A percentile compares a stretch with the other conserved stretches of the same genome.
Evolutionary conservation across 2,329 filamentous ascomycete species (phyloP).

Genomic region (Aaosphaeria pasadenensis): DNA sequence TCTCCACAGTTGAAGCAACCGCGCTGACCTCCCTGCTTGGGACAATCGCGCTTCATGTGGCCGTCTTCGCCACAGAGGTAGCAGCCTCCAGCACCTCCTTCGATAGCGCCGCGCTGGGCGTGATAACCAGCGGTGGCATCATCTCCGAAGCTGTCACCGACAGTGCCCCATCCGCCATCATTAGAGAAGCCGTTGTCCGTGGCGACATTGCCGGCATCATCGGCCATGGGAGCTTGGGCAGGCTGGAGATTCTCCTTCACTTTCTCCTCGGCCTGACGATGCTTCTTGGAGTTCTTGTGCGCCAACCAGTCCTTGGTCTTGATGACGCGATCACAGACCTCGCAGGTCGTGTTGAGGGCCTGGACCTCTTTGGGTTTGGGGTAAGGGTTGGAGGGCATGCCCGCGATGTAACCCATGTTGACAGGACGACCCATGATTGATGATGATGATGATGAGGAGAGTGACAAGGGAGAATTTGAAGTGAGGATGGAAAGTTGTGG

Average conservation of each 20-base stretch:
- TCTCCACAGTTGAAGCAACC: conserved; percentile 30
- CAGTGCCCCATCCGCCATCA: neutral
- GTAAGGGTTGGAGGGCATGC: conserved; percentile 18
- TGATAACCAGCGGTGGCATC: neutral
- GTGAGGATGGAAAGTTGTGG: too few species aligned
- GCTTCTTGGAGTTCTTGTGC: conserved; percentile 33
- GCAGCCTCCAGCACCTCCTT: conserved; percentile 9
- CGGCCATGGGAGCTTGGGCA: neutral
- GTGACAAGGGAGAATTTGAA: too few species aligned
- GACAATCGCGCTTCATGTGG: conserved; percentile 25
- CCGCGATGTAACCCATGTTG: neutral
- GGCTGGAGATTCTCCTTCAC: conserved; percentile 13
- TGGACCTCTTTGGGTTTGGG: conserved; percentile 14
- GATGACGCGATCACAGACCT: conserved; percentile 28
- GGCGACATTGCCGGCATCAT: neutral
- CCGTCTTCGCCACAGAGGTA: conserved; percentile 22
- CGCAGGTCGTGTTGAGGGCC: conserved; percentile 21
- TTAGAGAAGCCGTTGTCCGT: neutral
- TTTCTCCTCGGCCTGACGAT: conserved; percentile 13
- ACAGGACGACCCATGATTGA: neutral
- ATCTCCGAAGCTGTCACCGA: neutral
- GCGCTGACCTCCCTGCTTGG: conserved; percentile 11
- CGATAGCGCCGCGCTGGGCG: conserved; percentile 1
- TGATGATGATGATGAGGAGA: too few species aligned
- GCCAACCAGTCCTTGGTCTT: conserved; percentile 27